Evolutionary conservation across 345 rosid species (phyloP), one percentile per base, ranked within the genome.

Genomic region (Melastoma malabathricum): DNA sequence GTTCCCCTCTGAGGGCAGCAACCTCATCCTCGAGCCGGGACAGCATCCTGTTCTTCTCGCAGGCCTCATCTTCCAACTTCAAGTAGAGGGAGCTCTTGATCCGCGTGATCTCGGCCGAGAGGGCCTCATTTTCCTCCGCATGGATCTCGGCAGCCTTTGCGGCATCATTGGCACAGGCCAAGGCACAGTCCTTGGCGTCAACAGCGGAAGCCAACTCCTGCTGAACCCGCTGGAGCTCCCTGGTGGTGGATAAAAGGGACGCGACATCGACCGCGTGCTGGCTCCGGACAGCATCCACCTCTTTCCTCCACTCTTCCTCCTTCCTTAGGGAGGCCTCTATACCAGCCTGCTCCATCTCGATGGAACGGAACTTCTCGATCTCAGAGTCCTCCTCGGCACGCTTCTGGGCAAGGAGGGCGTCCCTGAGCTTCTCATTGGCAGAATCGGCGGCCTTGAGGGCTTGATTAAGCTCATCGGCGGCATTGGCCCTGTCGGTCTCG

Each of bases 161-260:
- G n/a, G 94, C 94, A 54, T 87, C 90, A 61, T 81, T 93, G 1
- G 98, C 97, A 67, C 80, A 84, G 75, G 64, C 70, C 72, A 92
- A 44, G 5, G 96, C 98, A 69, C 87, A 83, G 60, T 74, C 77
- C 77, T 87, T 92, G 3, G 89, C 84, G 45, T 84, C 98, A 44
- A 61, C 70, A 23, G 82, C 78, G 75, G 64, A 72, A 56, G 69
- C 74, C 53, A 87, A 62, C 52, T 87, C 98, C 60, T 82, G 80
- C 58, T 76, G 86, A 57, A 75, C 57, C 59, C 52, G 76, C 54
- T 83, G 74, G 57, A 87, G 82, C 81, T 92, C 97, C 60, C 79
- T 71, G n/a, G 68, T 75, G 48, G 85, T 60, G 44, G 88, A 77
- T 49, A 72, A 67, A 72, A 87, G 94, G 44, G 93, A 64, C 51